Evolutionary conservation across 2,329 filamentous ascomycete genomes (phyloP), one percentile per base, ranked within the genome.

Genomic region (Rhexocercosporidium sp.): DNA sequence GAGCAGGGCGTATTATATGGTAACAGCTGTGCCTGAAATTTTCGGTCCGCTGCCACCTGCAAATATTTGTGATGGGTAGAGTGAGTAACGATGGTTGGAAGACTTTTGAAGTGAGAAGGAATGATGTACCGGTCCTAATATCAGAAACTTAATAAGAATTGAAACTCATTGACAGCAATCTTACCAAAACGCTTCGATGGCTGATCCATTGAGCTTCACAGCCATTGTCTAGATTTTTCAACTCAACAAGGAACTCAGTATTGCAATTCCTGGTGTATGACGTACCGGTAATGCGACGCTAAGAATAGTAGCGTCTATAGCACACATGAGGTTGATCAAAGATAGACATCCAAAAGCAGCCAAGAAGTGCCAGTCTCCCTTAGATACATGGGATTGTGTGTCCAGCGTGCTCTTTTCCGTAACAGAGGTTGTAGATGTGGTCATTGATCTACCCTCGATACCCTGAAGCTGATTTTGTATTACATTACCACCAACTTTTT

Each of bases 401-500:
- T 53, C 49, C 49, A 53, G 49, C 22, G 49, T 27, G 16, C 49
- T 31, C 49, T 53, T 31, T 53, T 31, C 49, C 11, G 29, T 22
- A 53, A 53, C 49, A 53, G 49, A 53, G 49, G 27, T 53, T 14
- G 27, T 53, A 53, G 49, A 53, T 53, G 27, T 53, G 49, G 27
- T 53, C 27, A 31, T 29, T 53, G 49, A 53, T 53, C 27, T 53
- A 53, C 49, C 29, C 49, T 53, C 49, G 49, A 53, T 53, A 53
- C 49, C 25, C 49, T 31, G 49, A 53, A 53, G 49, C 44, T 18
- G 44, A 47, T 47, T 11, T 47, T 47, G 44, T 8, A 16, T 5
- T 53, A 53, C 22, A 27, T 29, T n/a, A 22, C 49, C 29, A 53
- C 49, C 49, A 22, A 53, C 22, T 14, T 53, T 53, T 53, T 53